These are phyloP conservation scores for Ogataea pini DNA, from an alignment of 805 yeast species.

Conservation along the genomic window DNA sequence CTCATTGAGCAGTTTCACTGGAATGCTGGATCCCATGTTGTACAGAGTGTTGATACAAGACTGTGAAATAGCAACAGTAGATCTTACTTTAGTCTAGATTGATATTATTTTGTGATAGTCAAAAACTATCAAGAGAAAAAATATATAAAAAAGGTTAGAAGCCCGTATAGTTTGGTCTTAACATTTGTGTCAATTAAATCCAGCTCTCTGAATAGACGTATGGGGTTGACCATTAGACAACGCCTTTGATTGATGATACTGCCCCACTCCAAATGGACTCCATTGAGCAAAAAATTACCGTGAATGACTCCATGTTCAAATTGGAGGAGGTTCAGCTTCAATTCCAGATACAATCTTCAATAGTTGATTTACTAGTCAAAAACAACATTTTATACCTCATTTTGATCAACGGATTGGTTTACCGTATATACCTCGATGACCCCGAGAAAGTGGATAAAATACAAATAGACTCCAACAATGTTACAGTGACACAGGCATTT, in stretches of 20 bases:
- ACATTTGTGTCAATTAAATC: not conserved
- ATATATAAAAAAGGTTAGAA: not conserved
- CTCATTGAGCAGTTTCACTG: slow-evolving; percentile 83
- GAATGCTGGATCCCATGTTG: slow-evolving; percentile 68
- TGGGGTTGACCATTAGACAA: too few species aligned
- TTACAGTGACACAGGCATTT: slow-evolving; percentile 39
- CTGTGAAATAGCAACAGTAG: too few species aligned
- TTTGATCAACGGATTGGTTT: slow-evolving; percentile 51
- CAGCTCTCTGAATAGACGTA: too few species aligned
- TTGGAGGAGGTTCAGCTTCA: slow-evolving; percentile 38
- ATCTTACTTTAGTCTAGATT: too few species aligned
- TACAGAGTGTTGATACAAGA: too few species aligned
- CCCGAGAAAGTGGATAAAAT: slow-evolving; percentile 58
- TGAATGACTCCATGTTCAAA: slow-evolving; percentile 17
- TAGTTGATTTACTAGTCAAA: slow-evolving; percentile 53
- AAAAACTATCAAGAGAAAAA: not conserved
- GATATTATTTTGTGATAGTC: not conserved
- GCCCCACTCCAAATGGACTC: too few species aligned
- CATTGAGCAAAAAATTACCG: slow-evolving; percentile 17
- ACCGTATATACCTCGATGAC: slow-evolving; percentile 62
- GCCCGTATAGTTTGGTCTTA: not conserved
- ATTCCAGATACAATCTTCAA: slow-evolving; percentile 34
- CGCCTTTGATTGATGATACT: too few species aligned
- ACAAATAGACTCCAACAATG: slow-evolving; percentile 30
- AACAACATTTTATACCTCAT: slow-evolving; percentile 59